phyloP scores from a whole-genome alignment of 306 rosid genomes.

The Cyamopsis tetragonoloba region DNA sequence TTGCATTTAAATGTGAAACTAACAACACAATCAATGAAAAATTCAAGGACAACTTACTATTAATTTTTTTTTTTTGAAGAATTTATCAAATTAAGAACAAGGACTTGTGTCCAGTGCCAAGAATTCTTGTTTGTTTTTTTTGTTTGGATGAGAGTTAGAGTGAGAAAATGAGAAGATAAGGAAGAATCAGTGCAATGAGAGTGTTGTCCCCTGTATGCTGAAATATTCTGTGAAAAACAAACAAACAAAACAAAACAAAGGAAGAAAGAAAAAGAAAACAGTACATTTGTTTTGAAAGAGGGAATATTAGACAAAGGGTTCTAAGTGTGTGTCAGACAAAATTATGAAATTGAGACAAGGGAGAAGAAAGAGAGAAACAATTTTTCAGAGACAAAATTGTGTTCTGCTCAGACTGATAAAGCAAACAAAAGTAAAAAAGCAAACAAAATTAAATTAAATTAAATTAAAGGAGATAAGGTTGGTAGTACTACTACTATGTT shows the following conservation, averaged over 20 bases:
- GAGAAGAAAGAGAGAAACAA: slow-evolving; percentile 33
- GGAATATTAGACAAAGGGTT: background rate
- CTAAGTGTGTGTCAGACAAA: slow-evolving; percentile 32
- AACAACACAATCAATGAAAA: slow-evolving; percentile 30
- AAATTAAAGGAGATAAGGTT: slow-evolving; percentile 50
- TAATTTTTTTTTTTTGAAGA: no score
- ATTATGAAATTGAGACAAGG: slow-evolving; percentile 30
- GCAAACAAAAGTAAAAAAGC: no score
- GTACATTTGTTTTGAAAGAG: background rate
- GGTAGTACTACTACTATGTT: no score
- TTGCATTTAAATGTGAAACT: no score
- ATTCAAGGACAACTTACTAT: slow-evolving; percentile 28
- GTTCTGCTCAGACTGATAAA: slow-evolving; percentile 35
- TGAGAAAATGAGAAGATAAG: slow-evolving; percentile 21
- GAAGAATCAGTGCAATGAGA: slow-evolving; percentile 40
- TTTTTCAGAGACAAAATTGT: slow-evolving; percentile 37
- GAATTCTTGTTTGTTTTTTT: no score
- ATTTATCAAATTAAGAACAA: no score
- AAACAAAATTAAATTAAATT: no score
- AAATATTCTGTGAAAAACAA: slow-evolving; percentile 32
- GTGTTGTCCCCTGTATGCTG: slow-evolving; percentile 38
- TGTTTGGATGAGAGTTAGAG: slow-evolving; percentile 18
- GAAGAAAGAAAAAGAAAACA: background rate
- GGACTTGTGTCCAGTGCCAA: background rate
- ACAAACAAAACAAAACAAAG: slow-evolving; percentile 33